Conservation (phyloP, 225 moss, liverwort and hornwort species). For the Lunularia cruciata region DNA sequence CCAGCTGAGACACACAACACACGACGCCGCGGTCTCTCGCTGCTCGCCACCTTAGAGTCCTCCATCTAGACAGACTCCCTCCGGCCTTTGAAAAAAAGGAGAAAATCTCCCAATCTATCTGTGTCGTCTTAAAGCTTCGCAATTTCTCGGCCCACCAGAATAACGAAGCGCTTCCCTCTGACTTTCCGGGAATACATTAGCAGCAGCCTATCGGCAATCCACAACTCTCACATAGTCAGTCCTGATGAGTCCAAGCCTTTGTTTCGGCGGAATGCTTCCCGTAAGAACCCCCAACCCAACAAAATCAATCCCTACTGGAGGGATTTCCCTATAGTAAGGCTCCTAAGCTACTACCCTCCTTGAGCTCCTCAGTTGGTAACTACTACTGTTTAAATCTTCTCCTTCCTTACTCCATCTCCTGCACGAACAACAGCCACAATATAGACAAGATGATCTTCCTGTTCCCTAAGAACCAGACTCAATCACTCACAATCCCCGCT, state of each 20-base stretch:
- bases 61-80: conserved; percentile 32
- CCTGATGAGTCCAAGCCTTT: too few species aligned
- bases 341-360: not conserved
- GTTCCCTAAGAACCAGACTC: not conserved
- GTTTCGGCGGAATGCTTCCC: too few species aligned
- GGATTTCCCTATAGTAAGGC: too few species aligned
- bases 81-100: not conserved
- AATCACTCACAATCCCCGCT: too few species aligned
- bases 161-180: conserved; percentile 20
- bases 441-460: too few species aligned
- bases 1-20: conserved; percentile 50
- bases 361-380: too few species aligned
- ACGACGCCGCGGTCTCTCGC: conserved; percentile 31
- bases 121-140: conserved; percentile 13
- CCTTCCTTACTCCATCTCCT: too few species aligned
- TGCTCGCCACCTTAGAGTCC: conserved; percentile 32
- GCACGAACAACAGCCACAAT: too few species aligned
- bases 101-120: not conserved
- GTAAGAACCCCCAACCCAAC: too few species aligned
- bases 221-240: too few species aligned
- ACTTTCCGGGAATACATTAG: conserved; percentile 12
- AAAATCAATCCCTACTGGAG: too few species aligned
- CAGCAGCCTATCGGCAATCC: conserved; percentile 10
- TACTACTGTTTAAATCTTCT: too few species aligned
- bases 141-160: conserved; percentile 17